Evolutionary conservation across 2,329 filamentous ascomycete genomes (phyloP).

Genomic region (Botrytis tulipae): DNA sequence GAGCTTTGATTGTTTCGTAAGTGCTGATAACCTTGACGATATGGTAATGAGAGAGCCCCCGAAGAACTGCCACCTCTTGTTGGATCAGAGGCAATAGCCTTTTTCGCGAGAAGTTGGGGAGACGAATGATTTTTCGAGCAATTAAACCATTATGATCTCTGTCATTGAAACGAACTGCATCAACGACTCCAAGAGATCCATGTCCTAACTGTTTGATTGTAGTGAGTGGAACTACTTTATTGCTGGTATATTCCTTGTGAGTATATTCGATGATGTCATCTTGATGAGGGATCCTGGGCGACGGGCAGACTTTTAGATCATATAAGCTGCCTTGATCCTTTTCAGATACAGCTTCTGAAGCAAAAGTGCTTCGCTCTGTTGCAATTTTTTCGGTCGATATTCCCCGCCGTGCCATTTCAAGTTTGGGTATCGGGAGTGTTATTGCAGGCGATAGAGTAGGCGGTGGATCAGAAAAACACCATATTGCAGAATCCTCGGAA

Average conservation of each 20-base stretch:
- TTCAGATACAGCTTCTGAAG: neutral
- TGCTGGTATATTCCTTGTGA: conserved; percentile 22
- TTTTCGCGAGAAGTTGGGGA: conserved; percentile 24
- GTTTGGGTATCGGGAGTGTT: neutral
- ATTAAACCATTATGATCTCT: conserved; percentile 7
- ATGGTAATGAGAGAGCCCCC: conserved; percentile 23
- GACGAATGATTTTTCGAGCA: conserved; percentile 25
- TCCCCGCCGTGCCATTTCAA: neutral
- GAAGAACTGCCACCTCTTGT: conserved; percentile 24
- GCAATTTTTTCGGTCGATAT: neutral
- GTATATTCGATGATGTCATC: conserved; percentile 9
- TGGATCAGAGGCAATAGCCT: conserved; percentile 25
- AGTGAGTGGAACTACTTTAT: conserved; percentile 19
- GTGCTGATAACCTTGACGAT: conserved; percentile 26
- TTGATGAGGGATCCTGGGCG: neutral
- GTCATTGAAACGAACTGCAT: conserved; percentile 21
- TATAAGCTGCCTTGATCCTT: neutral
- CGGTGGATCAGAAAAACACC: too few relatives aligned
- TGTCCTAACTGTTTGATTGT: conserved; percentile 26
- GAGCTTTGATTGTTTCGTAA: conserved; percentile 25
- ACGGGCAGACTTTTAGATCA: neutral
- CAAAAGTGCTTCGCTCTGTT: neutral
- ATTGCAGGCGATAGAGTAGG: neutral
- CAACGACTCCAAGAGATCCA: conserved; percentile 26
- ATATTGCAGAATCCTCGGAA: neutral